A percentile compares a stretch with the other conserved stretches of the same genome.
Conservation (phyloP, 73 alveolate genomes). For the Diophrys appendiculata region DNA sequence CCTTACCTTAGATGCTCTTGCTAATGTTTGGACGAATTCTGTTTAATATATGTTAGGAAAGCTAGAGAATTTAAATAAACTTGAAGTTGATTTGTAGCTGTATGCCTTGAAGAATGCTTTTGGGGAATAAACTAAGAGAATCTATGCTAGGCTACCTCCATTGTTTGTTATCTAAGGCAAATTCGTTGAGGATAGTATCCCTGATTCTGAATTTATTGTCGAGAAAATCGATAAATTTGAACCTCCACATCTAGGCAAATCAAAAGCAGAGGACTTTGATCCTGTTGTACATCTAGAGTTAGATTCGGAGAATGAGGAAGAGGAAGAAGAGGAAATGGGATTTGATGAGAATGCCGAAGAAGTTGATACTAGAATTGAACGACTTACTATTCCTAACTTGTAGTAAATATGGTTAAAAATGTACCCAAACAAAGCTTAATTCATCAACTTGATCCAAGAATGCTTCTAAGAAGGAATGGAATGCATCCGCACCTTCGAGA, state of each 20-base stretch:
- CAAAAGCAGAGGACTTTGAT: conserved; percentile 66
- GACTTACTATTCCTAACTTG: conserved; percentile 18
- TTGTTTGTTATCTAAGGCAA: conserved; percentile 61
- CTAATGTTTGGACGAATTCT: conserved; percentile 66
- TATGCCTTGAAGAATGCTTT: background rate
- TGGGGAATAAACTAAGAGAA: conserved; percentile 23
- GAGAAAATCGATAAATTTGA: conserved; percentile 60
- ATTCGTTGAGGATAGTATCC: conserved; percentile 57
- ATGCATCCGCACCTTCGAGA: conserved; percentile 27
- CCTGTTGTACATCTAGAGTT: conserved; percentile 66
- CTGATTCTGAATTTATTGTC: conserved; percentile 38
- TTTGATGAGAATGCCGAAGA: conserved; percentile 30
- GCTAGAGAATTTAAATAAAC: conserved; percentile 6
- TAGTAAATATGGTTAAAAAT: conserved; percentile 41
- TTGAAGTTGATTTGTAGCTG: background rate
- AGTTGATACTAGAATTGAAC: conserved; percentile 45
- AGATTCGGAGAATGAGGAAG: conserved; percentile 47
- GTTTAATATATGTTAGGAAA: conserved; percentile 55
- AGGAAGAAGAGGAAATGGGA: conserved; percentile 38
- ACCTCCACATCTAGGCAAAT: conserved; percentile 79
- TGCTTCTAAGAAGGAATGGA: background rate
- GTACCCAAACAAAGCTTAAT: conserved; percentile 30
- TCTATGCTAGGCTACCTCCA: conserved; percentile 53
- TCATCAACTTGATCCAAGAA: conserved; percentile 25
- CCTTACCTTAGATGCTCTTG: conserved; percentile 69